Evolutionary conservation across 768 basidiomycete species (phyloP).

Genomic region (Hypsizygus marmoreus): DNA sequence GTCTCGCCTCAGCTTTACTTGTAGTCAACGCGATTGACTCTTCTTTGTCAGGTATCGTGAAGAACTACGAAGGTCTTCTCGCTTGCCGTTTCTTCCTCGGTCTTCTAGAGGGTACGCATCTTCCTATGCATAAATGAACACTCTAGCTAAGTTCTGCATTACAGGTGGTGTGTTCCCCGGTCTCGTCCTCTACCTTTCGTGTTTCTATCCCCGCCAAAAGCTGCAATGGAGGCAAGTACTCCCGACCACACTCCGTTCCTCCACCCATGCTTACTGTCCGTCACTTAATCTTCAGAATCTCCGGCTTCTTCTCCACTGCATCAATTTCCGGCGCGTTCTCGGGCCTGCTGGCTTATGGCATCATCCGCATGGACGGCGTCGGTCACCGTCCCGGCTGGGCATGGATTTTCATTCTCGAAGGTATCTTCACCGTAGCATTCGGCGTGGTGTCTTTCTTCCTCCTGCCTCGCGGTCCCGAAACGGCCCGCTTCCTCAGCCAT

Average conservation of each 20-base stretch:
- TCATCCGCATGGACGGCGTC: conserved; percentile 63
- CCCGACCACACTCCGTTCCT: not conserved
- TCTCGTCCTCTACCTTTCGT: conserved; percentile 57
- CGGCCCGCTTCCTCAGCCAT: conserved; percentile 50
- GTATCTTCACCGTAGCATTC: conserved; percentile 61
- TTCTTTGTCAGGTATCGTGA: conserved; percentile 42
- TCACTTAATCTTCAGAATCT: conserved; percentile 43
- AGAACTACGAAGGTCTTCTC: conserved; percentile 43
- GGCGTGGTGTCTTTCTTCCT: conserved; percentile 53
- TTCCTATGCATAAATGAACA: not conserved
- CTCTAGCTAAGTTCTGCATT: not conserved
- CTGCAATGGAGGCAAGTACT: conserved; percentile 47
- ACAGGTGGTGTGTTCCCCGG: conserved; percentile 61
- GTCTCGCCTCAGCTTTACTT: not conserved
- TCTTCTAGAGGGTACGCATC: conserved; percentile 43
- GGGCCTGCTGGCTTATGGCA: conserved; percentile 66
- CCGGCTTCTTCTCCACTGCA: conserved; percentile 52
- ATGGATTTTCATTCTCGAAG: conserved; percentile 72
- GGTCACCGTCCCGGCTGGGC: conserved; percentile 60
- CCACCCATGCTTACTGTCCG: conserved; percentile 29
- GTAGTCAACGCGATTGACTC: not conserved
- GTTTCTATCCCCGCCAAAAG: conserved; percentile 53
- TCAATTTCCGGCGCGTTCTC: conserved; percentile 69
- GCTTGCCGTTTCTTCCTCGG: conserved; percentile 55
- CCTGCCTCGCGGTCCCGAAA: conserved; percentile 44